Conservation (phyloP, 2,329 filamentous ascomycete species). For the Pestalotiopsis sp. region DNA sequence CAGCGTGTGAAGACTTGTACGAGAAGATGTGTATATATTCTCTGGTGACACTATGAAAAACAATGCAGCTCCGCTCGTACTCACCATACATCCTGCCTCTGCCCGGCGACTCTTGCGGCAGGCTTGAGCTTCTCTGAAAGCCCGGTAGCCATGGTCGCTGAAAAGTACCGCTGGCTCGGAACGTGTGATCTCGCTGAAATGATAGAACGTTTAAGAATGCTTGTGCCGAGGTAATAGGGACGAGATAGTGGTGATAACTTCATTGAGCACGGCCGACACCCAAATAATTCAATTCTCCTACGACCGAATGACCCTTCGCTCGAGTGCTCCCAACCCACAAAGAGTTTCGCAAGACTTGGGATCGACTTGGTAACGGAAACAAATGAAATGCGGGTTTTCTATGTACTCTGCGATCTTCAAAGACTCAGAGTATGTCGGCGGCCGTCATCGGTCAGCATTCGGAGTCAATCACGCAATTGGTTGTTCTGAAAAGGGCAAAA, state of each 20-base stretch:
- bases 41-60: not conserved
- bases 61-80: not conserved
- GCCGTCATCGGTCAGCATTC: conserved; percentile 3
- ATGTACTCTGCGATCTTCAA: not conserved
- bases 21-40: not conserved
- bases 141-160: conserved; percentile 40
- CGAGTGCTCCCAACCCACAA: not conserved
- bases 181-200: not conserved
- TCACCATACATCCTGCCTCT: conserved; percentile 57
- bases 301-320: not conserved
- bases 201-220: not conserved
- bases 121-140: conserved; percentile 51
- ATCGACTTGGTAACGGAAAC: not conserved
- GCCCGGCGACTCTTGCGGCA: conserved; percentile 51
- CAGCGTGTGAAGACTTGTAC: conserved; percentile 49
- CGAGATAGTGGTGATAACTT: conserved; percentile 19
- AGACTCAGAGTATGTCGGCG: not conserved
- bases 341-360: not conserved
- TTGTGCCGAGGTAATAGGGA: not conserved
- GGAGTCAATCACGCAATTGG: conserved; percentile 6
- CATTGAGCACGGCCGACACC: conserved; percentile 20
- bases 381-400: not conserved
- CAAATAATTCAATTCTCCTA: not conserved
- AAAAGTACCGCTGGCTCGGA: conserved; percentile 22
- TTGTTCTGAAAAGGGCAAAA: not conserved